Base-by-base conservation (phyloP, 23 red algal species). In the Gracilariopsis chorda region DNA sequence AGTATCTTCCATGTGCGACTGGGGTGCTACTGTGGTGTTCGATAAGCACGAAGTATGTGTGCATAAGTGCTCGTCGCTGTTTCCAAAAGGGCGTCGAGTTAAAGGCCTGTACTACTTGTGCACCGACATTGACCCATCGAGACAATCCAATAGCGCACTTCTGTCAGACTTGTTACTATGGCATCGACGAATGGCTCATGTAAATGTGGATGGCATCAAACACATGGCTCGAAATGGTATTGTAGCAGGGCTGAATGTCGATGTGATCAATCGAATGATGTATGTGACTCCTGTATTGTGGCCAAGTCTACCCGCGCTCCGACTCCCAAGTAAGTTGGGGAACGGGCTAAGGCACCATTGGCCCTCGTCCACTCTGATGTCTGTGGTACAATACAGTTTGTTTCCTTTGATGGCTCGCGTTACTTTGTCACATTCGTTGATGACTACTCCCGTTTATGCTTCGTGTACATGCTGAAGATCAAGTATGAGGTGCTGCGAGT, bases 391-490 rank as follows among this genome's bases (percentile, higher is more conserved):
- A 43, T 83, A 2, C 3, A 83, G 11, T 2, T 63, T 17, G 53
- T 24, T 12, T 61, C 36, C 23, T 63, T 65, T 12, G 53, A 53
- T 62, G 79, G 1, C 55, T 83, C 53, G 79, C 79, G 10, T n/a
- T 83, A 64, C 19, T 83, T 83, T 83, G 34, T 83, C 52, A 83
- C 52, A 83, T 83, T 64, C 42, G 62, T 83, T 35, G 55, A 64
- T 56, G 79, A 64, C 53, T 4, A 64, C 55, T 62, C 51, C 23
- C 16, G 53, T 1, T 83, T 11, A 5, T 83, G 40, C 51, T 83
- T 64, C 20, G 4, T 83, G 1, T 64, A 83, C 35, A 83, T 47
- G 30, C 36, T 83, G 16, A 83, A 83, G 29, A 65, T 53, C 39
- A 83, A 83, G 39, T 14, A 65, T 56, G 53, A 83, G 46, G 52